Conservation (phyloP, 345 rosid genomes). For the Eucalyptus victrix region DNA sequence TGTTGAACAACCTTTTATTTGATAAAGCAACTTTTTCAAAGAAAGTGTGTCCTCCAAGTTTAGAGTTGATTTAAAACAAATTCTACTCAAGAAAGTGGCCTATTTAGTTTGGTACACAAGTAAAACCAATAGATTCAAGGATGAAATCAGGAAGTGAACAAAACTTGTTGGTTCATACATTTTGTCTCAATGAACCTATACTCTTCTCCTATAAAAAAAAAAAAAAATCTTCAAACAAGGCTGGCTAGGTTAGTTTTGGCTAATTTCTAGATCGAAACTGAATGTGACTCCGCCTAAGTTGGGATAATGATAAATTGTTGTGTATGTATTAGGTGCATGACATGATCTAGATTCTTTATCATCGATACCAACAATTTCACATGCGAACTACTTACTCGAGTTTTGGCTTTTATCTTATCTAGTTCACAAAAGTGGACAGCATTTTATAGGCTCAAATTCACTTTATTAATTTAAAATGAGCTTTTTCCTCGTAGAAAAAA, state of each 20-base stretch:
- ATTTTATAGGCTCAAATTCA: background rate
- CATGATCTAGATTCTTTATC: background rate
- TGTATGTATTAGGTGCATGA: background rate
- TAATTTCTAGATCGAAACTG: background rate
- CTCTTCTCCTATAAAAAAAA: background rate
- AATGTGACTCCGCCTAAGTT: background rate
- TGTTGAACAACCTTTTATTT: background rate
- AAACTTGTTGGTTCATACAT: background rate
- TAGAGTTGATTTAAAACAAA: background rate
- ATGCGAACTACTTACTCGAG: background rate
- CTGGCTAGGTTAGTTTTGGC: background rate
- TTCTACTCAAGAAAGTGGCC: background rate
- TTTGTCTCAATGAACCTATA: background rate
- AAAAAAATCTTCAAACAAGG: background rate
- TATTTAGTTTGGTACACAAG: background rate
- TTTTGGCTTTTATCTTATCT: background rate
- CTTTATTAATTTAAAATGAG: background rate
- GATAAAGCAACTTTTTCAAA: background rate
- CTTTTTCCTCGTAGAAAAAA: background rate
- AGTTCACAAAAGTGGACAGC: background rate
- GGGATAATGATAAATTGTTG: background rate
- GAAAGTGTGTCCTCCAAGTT: background rate
- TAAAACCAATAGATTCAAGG: background rate
- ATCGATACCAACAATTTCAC: background rate
- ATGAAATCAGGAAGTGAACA: background rate